Evolutionary conservation across 805 yeast genomes (phyloP).

Genomic region (Komagataella pseudopastoris): DNA sequence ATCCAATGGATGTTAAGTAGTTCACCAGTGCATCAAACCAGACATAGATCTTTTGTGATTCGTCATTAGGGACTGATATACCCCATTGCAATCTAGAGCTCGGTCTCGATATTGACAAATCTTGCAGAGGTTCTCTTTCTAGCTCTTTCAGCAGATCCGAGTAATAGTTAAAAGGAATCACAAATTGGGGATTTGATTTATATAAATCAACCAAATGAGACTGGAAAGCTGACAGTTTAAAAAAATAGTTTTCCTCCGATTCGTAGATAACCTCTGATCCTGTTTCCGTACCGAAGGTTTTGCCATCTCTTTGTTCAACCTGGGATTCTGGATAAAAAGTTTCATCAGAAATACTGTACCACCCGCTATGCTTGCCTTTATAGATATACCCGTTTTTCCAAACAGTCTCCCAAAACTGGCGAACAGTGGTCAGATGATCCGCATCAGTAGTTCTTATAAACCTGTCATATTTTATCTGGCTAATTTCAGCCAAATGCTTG

Average conservation of each 20-base stretch:
- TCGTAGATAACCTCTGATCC: slow-evolving; percentile 64
- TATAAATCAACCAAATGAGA: slow-evolving; percentile 34
- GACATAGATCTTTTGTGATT: slow-evolving; percentile 72
- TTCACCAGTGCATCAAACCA: slow-evolving; percentile 95
- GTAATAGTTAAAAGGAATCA: slow-evolving; percentile 52
- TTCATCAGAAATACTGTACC: slow-evolving; percentile 94
- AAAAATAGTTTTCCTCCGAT: slow-evolving; percentile 79
- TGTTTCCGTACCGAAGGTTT: slow-evolving; percentile 47
- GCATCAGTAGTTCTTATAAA: slow-evolving; percentile 85
- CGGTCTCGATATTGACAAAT: slow-evolving; percentile 85
- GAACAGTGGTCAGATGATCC: slow-evolving; percentile 61
- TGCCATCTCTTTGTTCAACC: slow-evolving; percentile 27
- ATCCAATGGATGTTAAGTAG: slow-evolving; percentile 61
- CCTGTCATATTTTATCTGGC: slow-evolving; percentile 50
- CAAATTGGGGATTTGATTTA: slow-evolving; percentile 37
- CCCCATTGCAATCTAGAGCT: slow-evolving; percentile 76
- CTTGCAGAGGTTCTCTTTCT: slow-evolving; percentile 31
- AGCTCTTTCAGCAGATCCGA: slow-evolving; percentile 46
- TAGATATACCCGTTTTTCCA: slow-evolving; percentile 53
- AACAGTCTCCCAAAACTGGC: slow-evolving; percentile 56
- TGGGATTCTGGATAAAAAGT: slow-evolving; percentile 83
- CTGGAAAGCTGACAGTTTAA: slow-evolving; percentile 53
- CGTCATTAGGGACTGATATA: slow-evolving; percentile 72
- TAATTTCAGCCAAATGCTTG: slow-evolving; percentile 41
- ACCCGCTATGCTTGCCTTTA: slow-evolving; percentile 77